A percentile compares a stretch with the other conserved stretches of the same genome.
Conservation (phyloP, 495 filamentous ascomycete species). For the Lentithecium fluviatile region DNA sequence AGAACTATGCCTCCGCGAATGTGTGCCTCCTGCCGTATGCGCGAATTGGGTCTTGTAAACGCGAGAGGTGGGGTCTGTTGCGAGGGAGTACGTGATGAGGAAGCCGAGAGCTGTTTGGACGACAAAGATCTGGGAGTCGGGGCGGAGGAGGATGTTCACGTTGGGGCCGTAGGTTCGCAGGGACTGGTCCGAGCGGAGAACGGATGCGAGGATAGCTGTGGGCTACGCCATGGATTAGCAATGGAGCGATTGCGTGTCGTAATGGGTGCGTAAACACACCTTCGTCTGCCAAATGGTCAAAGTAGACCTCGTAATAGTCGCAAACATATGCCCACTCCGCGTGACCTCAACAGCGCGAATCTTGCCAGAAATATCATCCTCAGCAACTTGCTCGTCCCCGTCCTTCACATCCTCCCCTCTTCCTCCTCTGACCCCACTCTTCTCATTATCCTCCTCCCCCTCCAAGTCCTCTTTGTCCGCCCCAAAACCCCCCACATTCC, state of each 20-base stretch:
- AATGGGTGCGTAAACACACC: constrained; percentile 53
- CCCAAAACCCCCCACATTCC: neutral
- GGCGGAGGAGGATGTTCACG: constrained; percentile 77
- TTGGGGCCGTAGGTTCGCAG: constrained; percentile 82
- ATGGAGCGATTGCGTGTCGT: neutral
- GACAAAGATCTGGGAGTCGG: constrained; percentile 86
- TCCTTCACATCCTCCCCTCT: neutral
- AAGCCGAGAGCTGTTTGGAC: constrained; percentile 87
- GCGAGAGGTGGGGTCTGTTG: constrained; percentile 74
- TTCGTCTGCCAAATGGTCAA: constrained; percentile 94
- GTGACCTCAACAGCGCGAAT: constrained; percentile 76
- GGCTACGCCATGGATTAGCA: constrained; percentile 56
- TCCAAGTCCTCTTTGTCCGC: constrained; percentile 7
- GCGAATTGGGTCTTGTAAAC: constrained; percentile 83
- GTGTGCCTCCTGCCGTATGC: constrained; percentile 58
- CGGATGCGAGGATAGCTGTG: constrained; percentile 79
- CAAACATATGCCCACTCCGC: constrained; percentile 82
- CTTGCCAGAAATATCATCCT: constrained; percentile 31
- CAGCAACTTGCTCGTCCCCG: constrained; percentile 3
- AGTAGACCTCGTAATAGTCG: constrained; percentile 76
- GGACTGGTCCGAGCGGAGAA: constrained; percentile 76
- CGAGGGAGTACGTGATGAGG: constrained; percentile 89
- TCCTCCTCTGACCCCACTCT: constrained; percentile 11
- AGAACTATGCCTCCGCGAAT: constrained; percentile 66
- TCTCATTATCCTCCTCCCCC: neutral